A percentile compares a stretch with the other conserved stretches of the same genome.
phyloP scores from a whole-genome alignment of 768 basidiomycete species.

The Xerocomellus chrysenteron region DNA sequence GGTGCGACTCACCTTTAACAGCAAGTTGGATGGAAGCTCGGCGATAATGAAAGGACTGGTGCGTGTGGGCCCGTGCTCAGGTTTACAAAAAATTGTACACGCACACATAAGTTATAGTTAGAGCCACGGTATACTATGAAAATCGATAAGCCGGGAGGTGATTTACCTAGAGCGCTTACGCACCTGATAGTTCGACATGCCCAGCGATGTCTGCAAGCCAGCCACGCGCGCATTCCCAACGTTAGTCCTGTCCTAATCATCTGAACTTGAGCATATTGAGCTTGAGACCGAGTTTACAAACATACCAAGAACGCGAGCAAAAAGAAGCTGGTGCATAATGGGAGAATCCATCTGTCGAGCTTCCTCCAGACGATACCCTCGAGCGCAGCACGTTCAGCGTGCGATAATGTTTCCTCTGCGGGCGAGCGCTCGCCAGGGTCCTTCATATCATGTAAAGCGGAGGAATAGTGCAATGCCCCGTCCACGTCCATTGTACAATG shows the following conservation, averaged over 20 bases:
- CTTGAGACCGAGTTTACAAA: background rate
- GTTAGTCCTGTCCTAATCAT: constrained; percentile 39
- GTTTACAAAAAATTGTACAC: background rate
- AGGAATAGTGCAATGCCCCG: background rate
- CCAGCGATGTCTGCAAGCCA: constrained; percentile 53
- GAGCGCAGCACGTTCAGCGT: constrained; percentile 17
- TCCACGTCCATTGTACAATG: background rate
- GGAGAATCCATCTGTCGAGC: constrained; percentile 46
- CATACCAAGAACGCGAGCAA: constrained; percentile 51
- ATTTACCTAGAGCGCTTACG: background rate
- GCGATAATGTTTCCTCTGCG: background rate
- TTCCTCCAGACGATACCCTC: constrained; percentile 47
- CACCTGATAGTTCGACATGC: constrained; percentile 27
- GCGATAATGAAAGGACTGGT: constrained; percentile 49
- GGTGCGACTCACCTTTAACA: constrained; percentile 42
- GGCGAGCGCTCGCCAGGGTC: background rate
- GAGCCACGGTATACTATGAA: constrained; percentile 34
- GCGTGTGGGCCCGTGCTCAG: background rate
- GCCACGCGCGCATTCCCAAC: constrained; percentile 60
- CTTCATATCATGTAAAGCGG: background rate
- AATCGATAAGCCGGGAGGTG: background rate
- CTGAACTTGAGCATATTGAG: background rate
- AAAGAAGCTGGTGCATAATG: constrained; percentile 48
- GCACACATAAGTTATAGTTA: constrained; percentile 24
- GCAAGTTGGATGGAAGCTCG: constrained; percentile 59